Conservation (phyloP, 2,329 filamentous ascomycete genomes). For the Xylariaceae sp. region DNA sequence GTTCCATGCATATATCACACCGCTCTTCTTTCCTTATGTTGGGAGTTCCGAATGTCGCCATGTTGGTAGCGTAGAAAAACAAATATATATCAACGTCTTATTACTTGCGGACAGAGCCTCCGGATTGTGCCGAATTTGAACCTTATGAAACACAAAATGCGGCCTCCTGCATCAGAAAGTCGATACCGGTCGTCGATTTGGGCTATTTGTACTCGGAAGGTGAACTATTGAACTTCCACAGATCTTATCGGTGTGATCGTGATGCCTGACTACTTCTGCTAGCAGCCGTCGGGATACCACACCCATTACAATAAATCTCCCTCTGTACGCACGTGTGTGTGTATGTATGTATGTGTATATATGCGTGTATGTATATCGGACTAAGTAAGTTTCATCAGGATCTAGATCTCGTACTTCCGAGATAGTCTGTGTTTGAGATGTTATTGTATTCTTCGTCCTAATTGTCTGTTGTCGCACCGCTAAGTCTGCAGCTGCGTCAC, state of each 20-base stretch:
- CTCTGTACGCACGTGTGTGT: no score
- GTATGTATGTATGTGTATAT: not conserved
- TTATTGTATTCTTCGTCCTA: not conserved
- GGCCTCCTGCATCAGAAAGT: slow-evolving; percentile 16
- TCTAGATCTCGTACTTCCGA: not conserved
- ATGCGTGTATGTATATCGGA: not conserved
- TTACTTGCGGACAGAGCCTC: slow-evolving; percentile 20
- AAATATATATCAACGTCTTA: slow-evolving; percentile 3
- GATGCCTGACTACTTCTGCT: not conserved
- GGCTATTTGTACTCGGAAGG: slow-evolving; percentile 1
- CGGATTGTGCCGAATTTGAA: slow-evolving; percentile 20
- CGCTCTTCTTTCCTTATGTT: not conserved
- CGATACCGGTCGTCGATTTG: slow-evolving; percentile 4
- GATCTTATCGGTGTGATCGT: not conserved
- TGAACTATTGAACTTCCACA: not conserved
- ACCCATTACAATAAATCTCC: not conserved
- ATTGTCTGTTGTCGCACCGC: not conserved
- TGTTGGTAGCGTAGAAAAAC: not conserved
- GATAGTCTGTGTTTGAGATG: slow-evolving; percentile 4
- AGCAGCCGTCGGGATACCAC: not conserved
- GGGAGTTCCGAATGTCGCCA: not conserved
- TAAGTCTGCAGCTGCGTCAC: not conserved
- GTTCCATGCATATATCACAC: not conserved
- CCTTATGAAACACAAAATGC: slow-evolving; percentile 22
- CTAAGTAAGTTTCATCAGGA: not conserved